These are phyloP conservation scores for Hypoxylon sp. DNA, from an alignment of 2,329 filamentous ascomycete genomes.

Conservation along the genomic window DNA sequence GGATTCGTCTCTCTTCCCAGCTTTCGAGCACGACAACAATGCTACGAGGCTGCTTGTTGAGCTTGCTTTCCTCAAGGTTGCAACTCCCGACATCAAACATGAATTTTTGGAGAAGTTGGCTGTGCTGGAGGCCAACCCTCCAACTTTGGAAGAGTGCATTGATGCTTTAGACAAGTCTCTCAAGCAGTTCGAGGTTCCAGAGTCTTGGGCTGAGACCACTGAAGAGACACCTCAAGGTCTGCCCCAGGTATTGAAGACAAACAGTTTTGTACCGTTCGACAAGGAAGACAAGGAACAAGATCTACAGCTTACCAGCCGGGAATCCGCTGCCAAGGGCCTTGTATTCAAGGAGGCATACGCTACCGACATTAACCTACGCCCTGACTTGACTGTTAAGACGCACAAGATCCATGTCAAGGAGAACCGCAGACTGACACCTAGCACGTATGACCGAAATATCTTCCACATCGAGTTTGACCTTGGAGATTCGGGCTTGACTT, in stretches of 20 bases:
- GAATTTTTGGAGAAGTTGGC: slow-evolving; percentile 73
- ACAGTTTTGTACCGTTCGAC: slow-evolving; percentile 83
- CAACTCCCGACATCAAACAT: slow-evolving; percentile 70
- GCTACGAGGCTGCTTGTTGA: slow-evolving; percentile 76
- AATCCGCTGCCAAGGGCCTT: slow-evolving; percentile 84
- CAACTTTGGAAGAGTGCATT: slow-evolving; percentile 63
- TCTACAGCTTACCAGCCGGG: slow-evolving; percentile 75
- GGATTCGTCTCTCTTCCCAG: slow-evolving; percentile 73
- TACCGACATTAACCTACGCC: slow-evolving; percentile 76
- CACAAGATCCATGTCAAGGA: slow-evolving; percentile 90
- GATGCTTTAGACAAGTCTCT: slow-evolving; percentile 76
- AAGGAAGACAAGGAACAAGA: slow-evolving; percentile 77
- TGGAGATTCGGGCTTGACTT: slow-evolving; percentile 87
- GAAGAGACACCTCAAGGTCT: slow-evolving; percentile 64
- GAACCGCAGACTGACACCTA: slow-evolving; percentile 89
- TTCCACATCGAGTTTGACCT: slow-evolving; percentile 99
- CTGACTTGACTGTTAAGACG: slow-evolving; percentile 87
- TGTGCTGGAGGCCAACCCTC: slow-evolving; percentile 61
- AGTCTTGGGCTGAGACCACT: slow-evolving; percentile 79
- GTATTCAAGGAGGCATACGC: slow-evolving; percentile 94
- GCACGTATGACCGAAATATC: slow-evolving; percentile 94
- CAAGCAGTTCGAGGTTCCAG: slow-evolving; percentile 77
- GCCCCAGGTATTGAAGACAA: slow-evolving; percentile 73
- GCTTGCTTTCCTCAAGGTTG: slow-evolving; percentile 82
- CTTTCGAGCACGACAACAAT: slow-evolving; percentile 69